Percentiles rank a stretch among this genome's conserved stretches.
Evolutionary conservation across 495 filamentous ascomycete species (phyloP).

Genomic region (Daldinia concentrica): DNA sequence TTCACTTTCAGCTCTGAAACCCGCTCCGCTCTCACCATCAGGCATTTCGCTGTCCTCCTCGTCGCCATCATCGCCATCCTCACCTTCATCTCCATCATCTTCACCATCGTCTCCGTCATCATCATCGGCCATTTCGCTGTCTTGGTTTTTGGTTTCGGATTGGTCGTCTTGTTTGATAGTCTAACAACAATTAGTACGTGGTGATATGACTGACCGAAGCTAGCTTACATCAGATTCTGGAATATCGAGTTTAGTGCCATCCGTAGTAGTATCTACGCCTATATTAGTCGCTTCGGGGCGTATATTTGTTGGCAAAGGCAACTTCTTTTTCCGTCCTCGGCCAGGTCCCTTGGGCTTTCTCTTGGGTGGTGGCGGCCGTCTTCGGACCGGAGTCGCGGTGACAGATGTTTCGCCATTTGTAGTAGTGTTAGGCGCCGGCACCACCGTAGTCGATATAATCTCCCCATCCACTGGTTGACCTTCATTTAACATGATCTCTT

Average conservation of each 20-base stretch:
- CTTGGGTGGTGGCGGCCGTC: conserved; percentile 78
- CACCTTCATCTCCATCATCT: conserved; percentile 51
- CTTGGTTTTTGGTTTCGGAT: conserved; percentile 50
- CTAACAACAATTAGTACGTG: conserved; percentile 53
- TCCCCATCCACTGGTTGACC: conserved; percentile 86
- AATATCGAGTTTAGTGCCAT: conserved; percentile 26
- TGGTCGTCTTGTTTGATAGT: conserved; percentile 56
- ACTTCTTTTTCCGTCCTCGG: conserved; percentile 70
- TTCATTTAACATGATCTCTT: conserved; percentile 81
- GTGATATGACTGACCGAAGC: conserved; percentile 38
- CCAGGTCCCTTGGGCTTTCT: conserved; percentile 76
- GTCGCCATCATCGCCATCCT: conserved; percentile 49
- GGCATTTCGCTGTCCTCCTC: conserved; percentile 47
- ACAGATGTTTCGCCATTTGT: conserved; percentile 40
- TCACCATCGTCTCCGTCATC: conserved; percentile 54
- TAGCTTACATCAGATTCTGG: conserved; percentile 31
- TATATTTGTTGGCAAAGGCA: conserved; percentile 57
- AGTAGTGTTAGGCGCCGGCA: conserved; percentile 49
- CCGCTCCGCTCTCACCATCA: conserved; percentile 38
- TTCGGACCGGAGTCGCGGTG: conserved; percentile 54
- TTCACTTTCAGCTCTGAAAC: conserved; percentile 41
- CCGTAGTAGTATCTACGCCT: conserved; percentile 41
- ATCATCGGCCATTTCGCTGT: conserved; percentile 62
- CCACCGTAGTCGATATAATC: conserved; percentile 67
- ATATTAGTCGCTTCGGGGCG: conserved; percentile 50